Conservation (phyloP, 179 eudicot species). For the Actinidia chinensis region DNA sequence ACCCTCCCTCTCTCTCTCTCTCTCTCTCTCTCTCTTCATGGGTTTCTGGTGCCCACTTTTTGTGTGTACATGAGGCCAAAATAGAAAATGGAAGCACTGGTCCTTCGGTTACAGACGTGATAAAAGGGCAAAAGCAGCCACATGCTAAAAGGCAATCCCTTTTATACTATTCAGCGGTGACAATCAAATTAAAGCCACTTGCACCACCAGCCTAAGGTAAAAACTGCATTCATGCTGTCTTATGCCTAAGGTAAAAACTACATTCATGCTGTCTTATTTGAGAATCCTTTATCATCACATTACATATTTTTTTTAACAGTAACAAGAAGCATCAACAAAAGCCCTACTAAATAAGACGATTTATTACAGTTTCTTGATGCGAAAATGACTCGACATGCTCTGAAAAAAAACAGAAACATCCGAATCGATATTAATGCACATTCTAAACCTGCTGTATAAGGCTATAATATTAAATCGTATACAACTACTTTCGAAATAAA, state of each 20-base stretch:
- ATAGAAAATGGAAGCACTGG: constrained; percentile 11
- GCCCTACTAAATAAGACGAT: not conserved
- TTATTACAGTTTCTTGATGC: too few species aligned
- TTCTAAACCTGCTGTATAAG: too few species aligned
- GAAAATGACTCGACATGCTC: too few species aligned
- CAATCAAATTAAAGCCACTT: too few species aligned
- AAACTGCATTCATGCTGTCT: not conserved
- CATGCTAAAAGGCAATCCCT: constrained; percentile 18
- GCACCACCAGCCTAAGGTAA: not conserved
- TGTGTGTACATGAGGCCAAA: constrained; percentile 13
- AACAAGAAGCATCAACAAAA: not conserved
- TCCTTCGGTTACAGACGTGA: constrained; percentile 8
- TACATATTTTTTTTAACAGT: not conserved
- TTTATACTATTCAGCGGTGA: not conserved
- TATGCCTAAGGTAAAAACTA: not conserved
- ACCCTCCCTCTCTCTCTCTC: constrained; percentile 12
- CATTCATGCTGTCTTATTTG: not conserved
- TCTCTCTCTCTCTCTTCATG: constrained; percentile 19
- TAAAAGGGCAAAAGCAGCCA: constrained; percentile 26
- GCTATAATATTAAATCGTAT: too few species aligned
- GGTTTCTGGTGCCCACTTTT: constrained; percentile 14
- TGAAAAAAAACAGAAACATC: too few species aligned
- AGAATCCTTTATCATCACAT: not conserved
- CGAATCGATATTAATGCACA: too few species aligned
- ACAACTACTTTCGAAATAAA: too few species aligned